Base-by-base conservation (phyloP, 495 filamentous ascomycete species). In the Podospora appendiculata region DNA sequence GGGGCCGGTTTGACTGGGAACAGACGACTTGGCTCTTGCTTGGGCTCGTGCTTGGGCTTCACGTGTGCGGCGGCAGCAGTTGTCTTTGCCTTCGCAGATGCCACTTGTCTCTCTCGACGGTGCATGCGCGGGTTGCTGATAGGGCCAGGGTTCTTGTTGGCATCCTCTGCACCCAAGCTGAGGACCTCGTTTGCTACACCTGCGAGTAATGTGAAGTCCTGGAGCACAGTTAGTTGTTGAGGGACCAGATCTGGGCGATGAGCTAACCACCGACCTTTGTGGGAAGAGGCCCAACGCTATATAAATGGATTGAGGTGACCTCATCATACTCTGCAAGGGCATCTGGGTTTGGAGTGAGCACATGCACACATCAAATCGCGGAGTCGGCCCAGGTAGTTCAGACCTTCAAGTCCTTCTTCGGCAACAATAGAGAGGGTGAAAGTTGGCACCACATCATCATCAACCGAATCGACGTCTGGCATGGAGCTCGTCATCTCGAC, bases 371-470 rank as follows among this genome's bases (percentile, higher is more conserved):
- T 34, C 35, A 13, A 10, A 52, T 13, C 25, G 41, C 8, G n/a
- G 32, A 45, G 36, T 32, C 40, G 16, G 12, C 33, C 2, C 2
- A 8, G 36, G 58, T 71, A 14, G 65, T 41, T 39, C 56, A 6
- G 7, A 90, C 88, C 79, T 66, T 89, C 79, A 9, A 98, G 68
- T 45, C 87, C 79, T 51, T 95, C 88, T 61, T 96, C 88, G n/a
- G 76, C 77, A 1, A 83, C 83, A 16, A 98, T 68, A n/a, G 84
- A 71, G 41, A 96, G 77, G 1, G 79, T 79, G 18, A 73, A 79
- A 3, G 77, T 67, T 5, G 75, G 65, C 19, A 71, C 60, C 10
- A 62, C 60, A 19, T 77, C 76, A 18, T 77, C 76, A 6, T 68
- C 64, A 41, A 64, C 50, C 13, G 69, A 60, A 50, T 72, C 70